Percentiles rank a stretch among this genome's conserved stretches.
Evolutionary conservation across 306 rosid species (phyloP).

Genomic region (Rosa multiflora): DNA sequence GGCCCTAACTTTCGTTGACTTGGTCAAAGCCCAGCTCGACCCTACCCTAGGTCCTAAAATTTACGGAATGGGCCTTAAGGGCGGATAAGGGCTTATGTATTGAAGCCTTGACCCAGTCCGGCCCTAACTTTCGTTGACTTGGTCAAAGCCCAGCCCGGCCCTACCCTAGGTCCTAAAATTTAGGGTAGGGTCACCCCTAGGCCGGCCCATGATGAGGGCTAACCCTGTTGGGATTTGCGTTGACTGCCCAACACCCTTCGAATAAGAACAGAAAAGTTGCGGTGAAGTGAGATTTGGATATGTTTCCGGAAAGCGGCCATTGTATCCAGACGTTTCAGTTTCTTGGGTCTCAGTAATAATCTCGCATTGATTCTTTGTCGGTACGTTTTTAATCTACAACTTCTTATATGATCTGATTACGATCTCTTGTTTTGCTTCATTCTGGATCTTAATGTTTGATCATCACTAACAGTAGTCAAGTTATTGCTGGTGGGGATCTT

Average conservation of each 20-base stretch:
- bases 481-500: constrained; percentile 2
- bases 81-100: too few relatives aligned
- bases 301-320: constrained; percentile 15
- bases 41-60: too few relatives aligned
- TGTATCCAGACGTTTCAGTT: constrained; percentile 9
- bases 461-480: neutral
- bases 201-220: too few relatives aligned
- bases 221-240: constrained; percentile 13
- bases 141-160: too few relatives aligned
- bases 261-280: constrained; percentile 24
- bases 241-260: constrained; percentile 25
- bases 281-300: constrained; percentile 18
- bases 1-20: too few relatives aligned
- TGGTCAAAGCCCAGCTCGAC: too few relatives aligned
- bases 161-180: too few relatives aligned
- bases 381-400: constrained; percentile 3
- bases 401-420: neutral
- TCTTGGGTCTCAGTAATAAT: neutral
- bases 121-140: too few relatives aligned
- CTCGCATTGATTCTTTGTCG: neutral
- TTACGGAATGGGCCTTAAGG: too few relatives aligned
- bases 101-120: too few relatives aligned
- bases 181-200: too few relatives aligned
- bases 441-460: constrained; percentile 36
- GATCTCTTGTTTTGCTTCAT: neutral